phyloP scores from a whole-genome alignment of 192 early-diverging fungal genomes.

The Umbelopsis isabellina region DNA sequence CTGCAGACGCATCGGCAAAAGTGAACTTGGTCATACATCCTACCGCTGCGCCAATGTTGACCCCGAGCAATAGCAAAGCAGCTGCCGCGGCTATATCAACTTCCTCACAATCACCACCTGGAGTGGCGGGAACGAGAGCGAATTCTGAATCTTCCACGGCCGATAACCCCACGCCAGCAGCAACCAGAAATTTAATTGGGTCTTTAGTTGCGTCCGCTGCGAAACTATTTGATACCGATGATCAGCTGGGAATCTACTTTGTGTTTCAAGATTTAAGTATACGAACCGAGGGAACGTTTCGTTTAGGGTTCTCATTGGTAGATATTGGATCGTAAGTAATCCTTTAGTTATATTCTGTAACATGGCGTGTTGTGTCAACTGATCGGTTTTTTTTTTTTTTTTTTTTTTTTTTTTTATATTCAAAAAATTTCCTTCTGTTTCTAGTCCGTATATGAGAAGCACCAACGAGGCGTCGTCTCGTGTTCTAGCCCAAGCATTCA shows the following conservation, averaged over 20 bases:
- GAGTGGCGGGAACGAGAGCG: slow-evolving; percentile 2
- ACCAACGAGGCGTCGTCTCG: not conserved
- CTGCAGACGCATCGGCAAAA: slow-evolving; percentile 41
- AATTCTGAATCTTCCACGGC: slow-evolving; percentile 19
- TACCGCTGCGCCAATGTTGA: slow-evolving; percentile 15
- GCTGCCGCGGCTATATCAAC: not conserved
- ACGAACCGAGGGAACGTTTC: slow-evolving; percentile 73
- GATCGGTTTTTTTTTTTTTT: too few species aligned
- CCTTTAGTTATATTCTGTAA: not conserved
- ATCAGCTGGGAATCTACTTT: slow-evolving; percentile 73
- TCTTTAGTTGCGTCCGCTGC: slow-evolving; percentile 69
- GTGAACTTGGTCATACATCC: slow-evolving; percentile 51
- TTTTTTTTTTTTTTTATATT: too few species aligned
- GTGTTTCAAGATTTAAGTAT: slow-evolving; percentile 82
- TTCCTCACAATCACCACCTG: slow-evolving; percentile 3
- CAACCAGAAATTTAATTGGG: slow-evolving; percentile 72
- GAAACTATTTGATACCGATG: slow-evolving; percentile 65
- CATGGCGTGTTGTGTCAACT: not conserved
- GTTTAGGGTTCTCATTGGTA: slow-evolving; percentile 71
- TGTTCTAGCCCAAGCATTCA: slow-evolving; percentile 7
- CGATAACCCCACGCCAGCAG: slow-evolving; percentile 25
- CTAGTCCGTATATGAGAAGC: slow-evolving; percentile 4
- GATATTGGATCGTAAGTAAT: slow-evolving; percentile 60
- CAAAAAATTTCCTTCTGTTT: not conserved
- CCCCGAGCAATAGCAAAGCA: not conserved